phyloP scores from a whole-genome alignment of 345 rosid genomes.

The Populus deltoides region DNA sequence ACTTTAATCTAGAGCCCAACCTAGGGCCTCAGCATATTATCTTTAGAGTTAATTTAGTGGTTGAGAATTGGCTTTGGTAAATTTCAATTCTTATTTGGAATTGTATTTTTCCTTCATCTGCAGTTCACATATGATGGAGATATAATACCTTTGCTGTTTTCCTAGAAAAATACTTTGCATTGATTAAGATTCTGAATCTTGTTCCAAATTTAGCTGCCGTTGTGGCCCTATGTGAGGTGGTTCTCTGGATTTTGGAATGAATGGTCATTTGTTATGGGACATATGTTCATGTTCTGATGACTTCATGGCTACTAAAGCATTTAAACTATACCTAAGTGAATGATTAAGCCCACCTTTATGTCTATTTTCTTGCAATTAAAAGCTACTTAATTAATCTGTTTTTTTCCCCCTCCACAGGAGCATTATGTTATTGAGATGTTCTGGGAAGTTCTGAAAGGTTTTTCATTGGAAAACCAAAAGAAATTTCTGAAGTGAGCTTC shows the following conservation, averaged over 20 bases:
- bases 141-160: background rate
- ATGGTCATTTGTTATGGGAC: background rate
- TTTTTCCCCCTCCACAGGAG: conserved; percentile 46
- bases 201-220: background rate
- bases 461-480: conserved; percentile 80
- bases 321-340: background rate
- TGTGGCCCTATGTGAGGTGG: background rate
- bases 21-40: background rate
- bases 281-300: background rate
- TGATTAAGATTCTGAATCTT: background rate
- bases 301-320: background rate
- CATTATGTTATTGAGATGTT: conserved; percentile 96
- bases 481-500: conserved; percentile 80
- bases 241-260: background rate
- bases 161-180: background rate
- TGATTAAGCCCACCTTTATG: background rate
- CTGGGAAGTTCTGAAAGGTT: conserved; percentile 91
- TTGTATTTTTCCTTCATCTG: background rate
- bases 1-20: background rate
- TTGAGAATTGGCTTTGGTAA: background rate
- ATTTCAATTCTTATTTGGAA: background rate
- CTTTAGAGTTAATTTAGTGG: background rate
- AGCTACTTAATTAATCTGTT: background rate
- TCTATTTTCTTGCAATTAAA: background rate
- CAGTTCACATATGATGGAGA: background rate